These are phyloP conservation scores for Pestalotiopsis sp. DNA, from an alignment of 2,329 filamentous ascomycete genomes.

Conservation along the genomic window DNA sequence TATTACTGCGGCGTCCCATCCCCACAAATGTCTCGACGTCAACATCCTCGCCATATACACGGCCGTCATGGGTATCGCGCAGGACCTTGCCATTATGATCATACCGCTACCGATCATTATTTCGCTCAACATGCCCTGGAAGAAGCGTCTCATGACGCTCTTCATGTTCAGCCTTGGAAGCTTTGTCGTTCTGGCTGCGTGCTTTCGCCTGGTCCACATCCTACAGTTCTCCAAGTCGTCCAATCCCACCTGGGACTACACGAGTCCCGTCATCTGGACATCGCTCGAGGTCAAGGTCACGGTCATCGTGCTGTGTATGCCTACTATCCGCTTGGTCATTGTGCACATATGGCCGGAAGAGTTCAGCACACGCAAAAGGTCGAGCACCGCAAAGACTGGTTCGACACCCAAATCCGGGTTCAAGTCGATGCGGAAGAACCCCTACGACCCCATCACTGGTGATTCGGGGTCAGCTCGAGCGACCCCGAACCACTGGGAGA, in stretches of 20 bases:
- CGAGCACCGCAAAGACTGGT: not conserved
- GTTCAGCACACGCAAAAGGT: not conserved
- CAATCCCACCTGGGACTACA: slow-evolving; percentile 19
- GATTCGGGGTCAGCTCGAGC: not conserved
- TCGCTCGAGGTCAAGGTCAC: slow-evolving; percentile 16
- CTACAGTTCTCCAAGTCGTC: slow-evolving; percentile 13
- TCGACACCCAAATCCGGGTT: not conserved
- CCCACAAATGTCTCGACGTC: slow-evolving; percentile 15
- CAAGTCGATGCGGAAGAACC: not conserved
- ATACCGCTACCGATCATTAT: slow-evolving; percentile 18
- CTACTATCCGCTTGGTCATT: slow-evolving; percentile 7
- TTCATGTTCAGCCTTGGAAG: slow-evolving; percentile 20
- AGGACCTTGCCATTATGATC: slow-evolving; percentile 18
- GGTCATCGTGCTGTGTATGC: slow-evolving; percentile 9
- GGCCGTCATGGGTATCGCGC: slow-evolving; percentile 15
- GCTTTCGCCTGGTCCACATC: slow-evolving; percentile 16
- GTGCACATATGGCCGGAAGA: slow-evolving; percentile 7
- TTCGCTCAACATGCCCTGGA: slow-evolving; percentile 14
- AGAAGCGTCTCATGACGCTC: slow-evolving; percentile 14
- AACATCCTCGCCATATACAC: slow-evolving; percentile 11
- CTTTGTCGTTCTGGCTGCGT: slow-evolving; percentile 16
- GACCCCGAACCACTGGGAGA: not conserved
- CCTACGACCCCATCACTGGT: not conserved
- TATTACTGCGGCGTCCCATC: slow-evolving; percentile 14
- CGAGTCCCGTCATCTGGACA: slow-evolving; percentile 17